Evolutionary conservation across 2,329 filamentous ascomycete species (phyloP).

Genomic region (Cordyceps sp.): DNA sequence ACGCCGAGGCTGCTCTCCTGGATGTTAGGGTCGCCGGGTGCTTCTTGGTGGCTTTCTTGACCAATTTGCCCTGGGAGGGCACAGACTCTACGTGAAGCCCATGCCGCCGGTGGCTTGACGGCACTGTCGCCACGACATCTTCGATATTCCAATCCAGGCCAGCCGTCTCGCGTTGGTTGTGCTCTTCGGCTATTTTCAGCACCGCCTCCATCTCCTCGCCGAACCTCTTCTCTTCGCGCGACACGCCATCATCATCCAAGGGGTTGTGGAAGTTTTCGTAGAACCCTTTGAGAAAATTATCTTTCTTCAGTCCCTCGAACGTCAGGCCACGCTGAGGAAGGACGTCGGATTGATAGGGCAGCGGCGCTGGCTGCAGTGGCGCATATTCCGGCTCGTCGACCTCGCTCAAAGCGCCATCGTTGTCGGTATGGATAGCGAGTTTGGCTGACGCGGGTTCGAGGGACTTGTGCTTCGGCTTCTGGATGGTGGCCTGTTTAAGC

Average conservation of each 20-base stretch:
- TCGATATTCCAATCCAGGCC: conserved; percentile 43
- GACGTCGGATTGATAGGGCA: conserved; percentile 53
- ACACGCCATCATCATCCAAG: conserved; percentile 52
- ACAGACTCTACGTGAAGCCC: neutral
- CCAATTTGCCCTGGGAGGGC: neutral
- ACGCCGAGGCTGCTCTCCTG: conserved; percentile 34
- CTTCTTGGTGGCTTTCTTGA: conserved; percentile 4
- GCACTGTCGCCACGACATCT: conserved; percentile 31
- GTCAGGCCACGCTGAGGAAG: conserved; percentile 41
- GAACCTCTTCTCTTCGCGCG: conserved; percentile 43
- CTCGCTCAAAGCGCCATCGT: conserved; percentile 21
- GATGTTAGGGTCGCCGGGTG: conserved; percentile 19
- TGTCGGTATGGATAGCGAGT: conserved; percentile 43
- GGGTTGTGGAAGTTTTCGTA: conserved; percentile 43
- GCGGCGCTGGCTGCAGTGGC: conserved; percentile 53
- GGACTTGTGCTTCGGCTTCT: conserved; percentile 40
- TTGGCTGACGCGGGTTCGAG: conserved; percentile 38
- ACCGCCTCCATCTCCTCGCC: conserved; percentile 33
- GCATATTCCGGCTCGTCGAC: conserved; percentile 81
- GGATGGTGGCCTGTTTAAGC: conserved; percentile 39
- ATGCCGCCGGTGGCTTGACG: neutral
- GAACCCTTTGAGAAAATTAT: conserved; percentile 44
- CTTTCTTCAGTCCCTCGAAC: conserved; percentile 38
- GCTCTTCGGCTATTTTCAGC: conserved; percentile 43
- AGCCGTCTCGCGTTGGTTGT: conserved; percentile 50